These are phyloP conservation scores for Apiotrichum akiyoshidainum DNA, from an alignment of 1,284 basidiomycete species.

Conservation along the genomic window DNA sequence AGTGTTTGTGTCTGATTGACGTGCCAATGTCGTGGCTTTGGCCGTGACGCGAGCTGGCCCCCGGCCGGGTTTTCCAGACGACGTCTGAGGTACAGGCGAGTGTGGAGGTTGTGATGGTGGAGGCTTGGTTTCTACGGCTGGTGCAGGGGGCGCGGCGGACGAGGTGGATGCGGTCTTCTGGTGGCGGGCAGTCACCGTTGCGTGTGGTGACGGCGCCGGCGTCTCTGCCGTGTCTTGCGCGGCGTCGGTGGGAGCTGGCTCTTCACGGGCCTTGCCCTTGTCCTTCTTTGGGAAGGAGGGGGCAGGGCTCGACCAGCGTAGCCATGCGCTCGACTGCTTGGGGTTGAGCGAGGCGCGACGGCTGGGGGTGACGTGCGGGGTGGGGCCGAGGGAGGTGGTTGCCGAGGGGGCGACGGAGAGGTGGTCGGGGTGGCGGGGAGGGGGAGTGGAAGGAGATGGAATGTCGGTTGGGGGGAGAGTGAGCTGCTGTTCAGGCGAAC, in stretches of 20 bases:
- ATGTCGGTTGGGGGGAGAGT: too few relatives aligned
- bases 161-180: background rate
- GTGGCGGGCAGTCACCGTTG: background rate
- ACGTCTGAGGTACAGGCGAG: too few relatives aligned
- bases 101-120: background rate
- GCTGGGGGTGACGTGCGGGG: background rate
- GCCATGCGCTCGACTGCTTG: conserved; percentile 39
- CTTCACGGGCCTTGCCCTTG: conserved; percentile 36
- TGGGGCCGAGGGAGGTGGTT: background rate
- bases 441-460: too few relatives aligned
- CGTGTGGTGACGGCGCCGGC: background rate
- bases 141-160: background rate
- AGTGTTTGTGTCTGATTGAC: background rate
- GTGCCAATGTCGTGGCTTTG: background rate
- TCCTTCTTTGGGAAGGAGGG: conserved; percentile 38
- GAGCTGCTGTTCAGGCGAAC: too few relatives aligned
- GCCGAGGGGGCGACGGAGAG: background rate
- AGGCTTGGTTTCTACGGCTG: background rate
- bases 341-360: conserved; percentile 30
- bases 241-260: background rate
- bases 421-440: background rate
- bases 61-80: too few relatives aligned
- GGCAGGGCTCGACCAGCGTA: conserved; percentile 39
- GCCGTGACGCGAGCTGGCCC: background rate
- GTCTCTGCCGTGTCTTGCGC: background rate